phyloP scores from a whole-genome alignment of 176 grass and related monocot genomes.

The Hyparrhenia diplandra region DNA sequence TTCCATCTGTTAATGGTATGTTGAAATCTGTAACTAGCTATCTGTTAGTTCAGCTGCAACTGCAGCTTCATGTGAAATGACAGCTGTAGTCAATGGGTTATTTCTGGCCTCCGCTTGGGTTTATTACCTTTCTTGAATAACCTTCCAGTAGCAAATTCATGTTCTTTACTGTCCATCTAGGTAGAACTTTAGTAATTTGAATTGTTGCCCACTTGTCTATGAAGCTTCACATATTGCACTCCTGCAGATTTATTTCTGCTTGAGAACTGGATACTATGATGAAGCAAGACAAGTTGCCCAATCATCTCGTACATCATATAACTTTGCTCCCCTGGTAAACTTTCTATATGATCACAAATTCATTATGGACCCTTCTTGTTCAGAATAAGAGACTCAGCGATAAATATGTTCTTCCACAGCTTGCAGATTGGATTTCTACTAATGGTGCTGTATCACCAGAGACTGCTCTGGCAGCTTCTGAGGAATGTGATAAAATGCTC shows the following conservation, averaged over 20 bases:
- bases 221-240: neutral
- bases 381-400: conserved; percentile 12
- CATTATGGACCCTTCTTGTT: conserved; percentile 6
- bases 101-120: neutral
- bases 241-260: conserved; percentile 95
- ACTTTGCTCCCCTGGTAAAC: conserved; percentile 73
- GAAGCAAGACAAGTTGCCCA: conserved; percentile 90
- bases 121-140: conserved; percentile 2
- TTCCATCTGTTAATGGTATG: neutral
- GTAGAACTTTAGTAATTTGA: conserved; percentile 2
- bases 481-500: conserved; percentile 98
- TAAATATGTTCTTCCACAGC: conserved; percentile 58
- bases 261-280: conserved; percentile 96
- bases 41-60: neutral
- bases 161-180: neutral
- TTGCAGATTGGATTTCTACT: conserved; percentile 85
- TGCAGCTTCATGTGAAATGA: conserved; percentile 12
- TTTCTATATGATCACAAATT: conserved; percentile 1
- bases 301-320: conserved; percentile 81
- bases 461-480: conserved; percentile 72
- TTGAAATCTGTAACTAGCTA: neutral
- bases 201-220: neutral
- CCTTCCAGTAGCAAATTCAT: neutral
- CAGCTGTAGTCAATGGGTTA: neutral
- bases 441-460: conserved; percentile 64